A percentile compares a stretch with the other conserved stretches of the same genome.
phyloP scores from a whole-genome alignment of 2,329 filamentous ascomycete species.

The Fusarium transvaalense region DNA sequence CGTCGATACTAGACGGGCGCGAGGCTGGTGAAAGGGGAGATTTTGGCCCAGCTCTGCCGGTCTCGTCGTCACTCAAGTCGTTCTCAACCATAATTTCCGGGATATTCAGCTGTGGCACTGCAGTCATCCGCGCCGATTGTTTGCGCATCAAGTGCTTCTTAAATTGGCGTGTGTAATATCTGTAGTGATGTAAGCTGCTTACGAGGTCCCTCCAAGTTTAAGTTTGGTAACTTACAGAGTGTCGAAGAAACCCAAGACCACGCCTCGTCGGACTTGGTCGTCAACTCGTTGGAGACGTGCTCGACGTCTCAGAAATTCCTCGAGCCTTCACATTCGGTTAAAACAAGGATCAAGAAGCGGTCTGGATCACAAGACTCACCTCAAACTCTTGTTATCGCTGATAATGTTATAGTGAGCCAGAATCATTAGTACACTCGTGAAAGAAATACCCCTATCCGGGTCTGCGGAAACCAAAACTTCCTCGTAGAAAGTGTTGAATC shows the following conservation, averaged over 20 bases:
- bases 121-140: constrained; percentile 80
- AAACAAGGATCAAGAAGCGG: background rate
- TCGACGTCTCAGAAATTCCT: constrained; percentile 92
- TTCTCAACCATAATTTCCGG: constrained; percentile 93
- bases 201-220: background rate
- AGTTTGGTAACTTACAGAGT: constrained; percentile 71
- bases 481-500: constrained; percentile 96
- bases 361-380: constrained; percentile 60
- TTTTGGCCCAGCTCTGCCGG: constrained; percentile 34
- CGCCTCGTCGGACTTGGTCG: constrained; percentile 89
- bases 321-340: constrained; percentile 70
- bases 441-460: constrained; percentile 88
- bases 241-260: constrained; percentile 95
- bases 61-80: constrained; percentile 65
- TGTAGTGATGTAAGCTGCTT: constrained; percentile 45
- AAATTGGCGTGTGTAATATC: constrained; percentile 87
- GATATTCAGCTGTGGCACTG: constrained; percentile 82
- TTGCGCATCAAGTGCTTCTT: constrained; percentile 79
- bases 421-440: constrained; percentile 93
- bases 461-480: constrained; percentile 96
- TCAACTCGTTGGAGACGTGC: constrained; percentile 93
- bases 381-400: constrained; percentile 94
- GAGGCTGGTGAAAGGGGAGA: constrained; percentile 42
- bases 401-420: constrained; percentile 99
- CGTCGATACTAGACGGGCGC: constrained; percentile 45